Evolutionary conservation across 2,329 filamentous ascomycete species (phyloP), one percentile per base, ranked within the genome.

Genomic region (Alternaria metachromatica): DNA sequence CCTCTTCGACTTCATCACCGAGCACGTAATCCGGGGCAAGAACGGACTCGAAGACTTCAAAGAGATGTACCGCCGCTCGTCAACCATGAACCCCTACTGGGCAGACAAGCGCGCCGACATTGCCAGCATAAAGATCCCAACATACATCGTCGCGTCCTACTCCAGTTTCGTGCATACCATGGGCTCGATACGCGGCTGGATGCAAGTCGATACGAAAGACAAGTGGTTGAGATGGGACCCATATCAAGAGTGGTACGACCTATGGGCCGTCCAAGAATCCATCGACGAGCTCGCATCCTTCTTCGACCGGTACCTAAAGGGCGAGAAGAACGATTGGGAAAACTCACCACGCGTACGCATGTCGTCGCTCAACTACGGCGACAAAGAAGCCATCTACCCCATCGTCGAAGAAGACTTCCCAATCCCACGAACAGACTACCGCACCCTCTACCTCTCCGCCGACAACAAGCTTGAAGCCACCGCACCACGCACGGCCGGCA

Each of bases 271-370:
- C 11, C 60, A 43, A 10, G 55, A 55, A 44, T 60, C 64, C 15
- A 63, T 64, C 12, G 62, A 70, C 9, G 67, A 72, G 6, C 59
- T 72, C 7, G 49, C 57, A 2, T 28, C 33, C 23, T 86, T 85
- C 72, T 86, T 85, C 60, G 84, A 85, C 60, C 72, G 70, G 4
- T 87, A 82, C 59, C 74, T 85, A 12, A 83, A 82, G 21, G 80
- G 75, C 0, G 72, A 76, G 1, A 64, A 82, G 2, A 87, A 86
- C 55, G 82, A 71, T 13, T 86, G 83, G 83, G 81, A 84, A 58
- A 74, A 78, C 37, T 86, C 84, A 0, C 84, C 84, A 0, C 75
- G 74, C 28, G 82, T 86, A 3, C 79, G 84, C 9, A 81, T 79
- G 74, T 76, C 82, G 1, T 72, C 79, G 0, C 71, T 85, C 7